Base-by-base conservation (phyloP, 306 rosid genomes). In the Ziziphus jujuba region DNA sequence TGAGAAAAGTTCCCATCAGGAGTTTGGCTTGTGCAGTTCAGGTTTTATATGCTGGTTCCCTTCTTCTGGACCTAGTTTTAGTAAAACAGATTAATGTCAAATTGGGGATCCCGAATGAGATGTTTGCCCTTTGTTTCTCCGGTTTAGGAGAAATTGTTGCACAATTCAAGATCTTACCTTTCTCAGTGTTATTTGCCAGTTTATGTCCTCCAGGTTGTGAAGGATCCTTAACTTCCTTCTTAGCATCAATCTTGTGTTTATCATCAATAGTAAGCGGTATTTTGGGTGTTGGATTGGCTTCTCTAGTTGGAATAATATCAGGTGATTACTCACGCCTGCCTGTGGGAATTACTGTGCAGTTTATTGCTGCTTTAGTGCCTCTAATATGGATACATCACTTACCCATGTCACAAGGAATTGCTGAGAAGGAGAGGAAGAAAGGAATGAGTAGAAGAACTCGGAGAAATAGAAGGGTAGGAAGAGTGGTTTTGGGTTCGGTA, bases 221-320 rank as follows among this genome's bases (percentile, higher is more conserved):
- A 86, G 98, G 95, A 43, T 92, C 98, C 60, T 90, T 92, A 53
- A 87, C 84, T 44, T 87, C 98, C 25, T 90, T 90, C 75, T 82
- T 90, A 31, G 97, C 93, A 31, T 87, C 97, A 2, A 81, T 91
- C 13, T 45, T 84, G 53, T 79, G 89, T 69, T 72, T 90, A 28
- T 90, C 98, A 65, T 86, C 91, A 6, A 90, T 92, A 63, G 63
- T 76, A 38, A 81, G 98, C 56, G 96, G 91, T 11, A 79, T 87
- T 78, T 62, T 76, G 11, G 98, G 98, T 17, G 59, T 90, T 69
- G 97, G 96, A 60, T 78, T 92, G 78, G 89, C 97, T 49, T 83
- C 85, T 66, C 55, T 73, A 64, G 75, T 87, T 34, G 92, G 98
- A 23, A 70, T 90, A 65, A 75, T 81, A 19, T 84, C 86, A 1